phyloP scores from a whole-genome alignment of 2,329 filamentous ascomycete genomes.

The Cytospora leucostoma region DNA sequence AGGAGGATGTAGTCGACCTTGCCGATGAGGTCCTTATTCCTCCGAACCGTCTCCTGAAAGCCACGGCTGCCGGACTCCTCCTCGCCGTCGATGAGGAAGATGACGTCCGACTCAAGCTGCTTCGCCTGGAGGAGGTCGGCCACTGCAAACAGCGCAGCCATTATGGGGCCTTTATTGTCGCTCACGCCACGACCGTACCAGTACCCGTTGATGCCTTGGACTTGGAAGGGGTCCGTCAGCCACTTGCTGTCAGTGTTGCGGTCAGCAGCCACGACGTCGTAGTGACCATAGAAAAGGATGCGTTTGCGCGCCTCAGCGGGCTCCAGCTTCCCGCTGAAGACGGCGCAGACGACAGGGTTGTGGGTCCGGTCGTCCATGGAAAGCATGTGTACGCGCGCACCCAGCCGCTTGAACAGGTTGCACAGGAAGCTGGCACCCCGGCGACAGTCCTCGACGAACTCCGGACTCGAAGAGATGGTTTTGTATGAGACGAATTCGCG shows the following conservation, averaged over 20 bases:
- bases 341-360: conserved; percentile 92
- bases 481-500: conserved; percentile 88
- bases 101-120: conserved; percentile 79
- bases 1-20: conserved; percentile 91
- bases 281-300: conserved; percentile 95
- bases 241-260: conserved; percentile 74
- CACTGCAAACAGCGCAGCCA: conserved; percentile 91
- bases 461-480: conserved; percentile 83
- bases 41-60: conserved; percentile 79
- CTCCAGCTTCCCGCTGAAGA: conserved; percentile 75
- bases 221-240: conserved; percentile 84
- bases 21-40: conserved; percentile 82
- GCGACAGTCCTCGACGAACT: conserved; percentile 88
- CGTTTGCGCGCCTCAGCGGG: conserved; percentile 72
- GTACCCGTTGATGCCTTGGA: conserved; percentile 87
- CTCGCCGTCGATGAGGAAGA: conserved; percentile 95
- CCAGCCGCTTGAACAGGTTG: conserved; percentile 87
- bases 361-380: conserved; percentile 70
- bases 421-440: conserved; percentile 89
- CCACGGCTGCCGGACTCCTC: conserved; percentile 93
- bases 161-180: conserved; percentile 95
- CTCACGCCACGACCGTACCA: conserved; percentile 95
- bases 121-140: conserved; percentile 87
- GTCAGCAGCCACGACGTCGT: conserved; percentile 93
- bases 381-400: conserved; percentile 87